Evolutionary conservation across 148 eudicot species (phyloP).

Genomic region (Cornus kousa): DNA sequence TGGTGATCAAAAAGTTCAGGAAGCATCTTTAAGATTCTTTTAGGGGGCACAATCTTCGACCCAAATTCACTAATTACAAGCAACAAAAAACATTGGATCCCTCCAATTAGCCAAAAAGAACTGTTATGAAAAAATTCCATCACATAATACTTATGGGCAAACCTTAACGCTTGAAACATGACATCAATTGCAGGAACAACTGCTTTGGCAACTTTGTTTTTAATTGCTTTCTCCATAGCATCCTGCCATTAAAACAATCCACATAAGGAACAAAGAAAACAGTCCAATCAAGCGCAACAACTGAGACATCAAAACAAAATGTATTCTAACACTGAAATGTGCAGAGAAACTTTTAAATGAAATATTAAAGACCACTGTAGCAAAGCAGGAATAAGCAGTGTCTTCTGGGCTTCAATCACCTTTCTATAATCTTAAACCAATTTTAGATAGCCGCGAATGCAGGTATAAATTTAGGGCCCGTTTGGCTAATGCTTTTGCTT

Average conservation of each 20-base stretch:
- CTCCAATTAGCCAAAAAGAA: background rate
- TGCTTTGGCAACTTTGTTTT: constrained; percentile 94
- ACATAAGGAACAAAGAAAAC: background rate
- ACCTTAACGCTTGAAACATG: constrained; percentile 99
- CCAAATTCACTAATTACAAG: constrained; percentile 82
- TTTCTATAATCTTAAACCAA: too few species aligned
- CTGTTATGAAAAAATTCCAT: background rate
- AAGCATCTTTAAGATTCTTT: constrained; percentile 97
- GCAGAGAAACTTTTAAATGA: background rate
- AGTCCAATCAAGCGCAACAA: background rate
- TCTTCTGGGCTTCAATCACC: too few species aligned
- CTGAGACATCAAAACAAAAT: constrained; percentile 1
- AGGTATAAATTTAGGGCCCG: too few species aligned
- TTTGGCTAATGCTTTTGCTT: too few species aligned
- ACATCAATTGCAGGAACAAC: constrained; percentile 99
- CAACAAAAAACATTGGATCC: constrained; percentile 5
- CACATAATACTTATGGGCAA: constrained; percentile 12
- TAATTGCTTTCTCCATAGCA: constrained; percentile 98
- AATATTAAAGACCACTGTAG: background rate
- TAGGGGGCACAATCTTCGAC: constrained; percentile 89
- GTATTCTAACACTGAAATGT: background rate
- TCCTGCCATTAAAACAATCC: constrained; percentile 46
- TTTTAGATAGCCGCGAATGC: too few species aligned
- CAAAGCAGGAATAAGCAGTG: too few species aligned
- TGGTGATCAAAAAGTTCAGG: constrained; percentile 99